Evolutionary conservation across 192 early-diverging fungal species (phyloP).

Genomic region (Coemansia aciculifera): DNA sequence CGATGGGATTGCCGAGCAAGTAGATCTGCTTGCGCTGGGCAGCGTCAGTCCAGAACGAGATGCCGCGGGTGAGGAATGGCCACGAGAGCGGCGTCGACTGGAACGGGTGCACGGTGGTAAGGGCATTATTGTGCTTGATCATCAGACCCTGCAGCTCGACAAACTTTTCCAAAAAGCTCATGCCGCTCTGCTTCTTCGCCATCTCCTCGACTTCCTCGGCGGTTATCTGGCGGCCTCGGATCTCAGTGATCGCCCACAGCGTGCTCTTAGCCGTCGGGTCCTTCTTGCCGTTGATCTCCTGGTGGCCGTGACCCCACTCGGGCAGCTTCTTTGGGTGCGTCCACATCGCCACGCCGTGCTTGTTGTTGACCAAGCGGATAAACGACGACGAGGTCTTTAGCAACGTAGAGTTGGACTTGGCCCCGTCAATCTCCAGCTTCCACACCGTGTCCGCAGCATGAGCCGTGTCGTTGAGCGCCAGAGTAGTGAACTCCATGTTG

Average conservation of each 20-base stretch:
- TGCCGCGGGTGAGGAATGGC: slow-evolving; percentile 84
- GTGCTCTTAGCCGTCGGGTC: slow-evolving; percentile 71
- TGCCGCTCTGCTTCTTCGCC: slow-evolving; percentile 13
- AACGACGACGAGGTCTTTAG: slow-evolving; percentile 47
- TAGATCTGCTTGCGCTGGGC: slow-evolving; percentile 81
- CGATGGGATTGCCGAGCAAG: slow-evolving; percentile 83
- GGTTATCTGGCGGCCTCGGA: slow-evolving; percentile 66
- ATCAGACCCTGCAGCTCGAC: slow-evolving; percentile 85
- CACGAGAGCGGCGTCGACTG: slow-evolving; percentile 80
- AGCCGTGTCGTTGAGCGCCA: slow-evolving; percentile 40
- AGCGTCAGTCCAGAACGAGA: slow-evolving; percentile 91
- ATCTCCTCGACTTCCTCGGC: slow-evolving; percentile 23
- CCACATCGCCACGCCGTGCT: slow-evolving; percentile 78
- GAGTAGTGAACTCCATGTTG: slow-evolving; percentile 80
- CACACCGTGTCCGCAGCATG: slow-evolving; percentile 55
- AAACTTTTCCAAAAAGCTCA: slow-evolving; percentile 79
- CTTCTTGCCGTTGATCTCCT: slow-evolving; percentile 98
- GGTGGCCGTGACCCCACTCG: slow-evolving; percentile 85
- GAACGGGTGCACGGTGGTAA: slow-evolving; percentile 93
- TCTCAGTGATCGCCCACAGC: slow-evolving; percentile 77
- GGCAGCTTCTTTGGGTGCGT: slow-evolving; percentile 75
- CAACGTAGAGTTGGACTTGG: slow-evolving; percentile 16
- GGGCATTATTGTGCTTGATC: slow-evolving; percentile 85
- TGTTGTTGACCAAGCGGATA: slow-evolving; percentile 55
- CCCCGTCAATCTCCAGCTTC: slow-evolving; percentile 62